Base-by-base conservation (phyloP, 345 rosid species). In the Angophora floribunda region DNA sequence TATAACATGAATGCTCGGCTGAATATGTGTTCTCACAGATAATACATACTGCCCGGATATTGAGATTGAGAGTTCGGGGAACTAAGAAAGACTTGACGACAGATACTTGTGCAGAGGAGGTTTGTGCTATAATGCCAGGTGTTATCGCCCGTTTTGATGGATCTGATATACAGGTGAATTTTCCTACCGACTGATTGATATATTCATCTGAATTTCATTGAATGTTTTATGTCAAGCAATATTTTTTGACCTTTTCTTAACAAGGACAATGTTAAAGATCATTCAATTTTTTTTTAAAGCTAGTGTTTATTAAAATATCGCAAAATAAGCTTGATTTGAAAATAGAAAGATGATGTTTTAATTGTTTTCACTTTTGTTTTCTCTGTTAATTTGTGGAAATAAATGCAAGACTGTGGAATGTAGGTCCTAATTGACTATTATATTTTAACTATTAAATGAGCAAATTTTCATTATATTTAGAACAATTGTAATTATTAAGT, bases 101-200 rank as follows among this genome's bases (percentile, higher is more conserved):
- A 90, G 97, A 93, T 87, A 89, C 94, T 51, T 92, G 93, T 50
- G 91, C 93, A 28, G 98, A 95, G 90, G 99, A 98, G 90, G 91
- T 97, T 88, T 95, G 95, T 85, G 91, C 94, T 86, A 94, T 95
- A 88, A 90, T 97, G 89, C 95, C 98, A 11, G 98, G 98, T 52
- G 94, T 94, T 8, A 92, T 98, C 86, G 98, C 98, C 16, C 99
- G 97, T 88, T 97, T 97, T 85, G 98, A 98, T 91, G 98, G 96
- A 86, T 89, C 94, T 52, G 94, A 95, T 87, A 89, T 97, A 90
- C 96, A 92, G 97, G 99, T 95, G 88, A 65, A 50, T 65, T 22
- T 26, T 87, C 41, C 70, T 36, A 24, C 36, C 4, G 51, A 61
- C 87, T 55, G 22, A 24, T 53, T 53, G 61, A 86, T 30, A 59